Conservation (phyloP, 108 stramenopile species). For the Cyclotella atomus region DNA sequence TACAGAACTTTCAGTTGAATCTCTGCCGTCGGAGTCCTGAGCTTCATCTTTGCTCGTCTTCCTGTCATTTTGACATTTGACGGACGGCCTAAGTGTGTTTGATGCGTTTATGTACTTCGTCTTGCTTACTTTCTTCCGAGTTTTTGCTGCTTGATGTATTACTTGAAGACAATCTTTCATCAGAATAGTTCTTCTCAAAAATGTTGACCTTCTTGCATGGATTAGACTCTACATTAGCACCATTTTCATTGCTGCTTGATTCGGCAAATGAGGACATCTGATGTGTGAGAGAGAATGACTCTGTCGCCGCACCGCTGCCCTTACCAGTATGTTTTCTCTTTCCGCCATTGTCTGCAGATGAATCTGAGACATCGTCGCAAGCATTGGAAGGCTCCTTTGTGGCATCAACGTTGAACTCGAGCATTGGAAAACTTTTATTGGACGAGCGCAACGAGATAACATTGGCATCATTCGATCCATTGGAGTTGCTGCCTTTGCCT, state of each 20-base stretch:
- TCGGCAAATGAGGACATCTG: background rate
- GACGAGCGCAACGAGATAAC: background rate
- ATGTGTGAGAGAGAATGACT: background rate
- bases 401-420: slow-evolving; percentile 24
- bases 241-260: no score
- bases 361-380: background rate
- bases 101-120: no score
- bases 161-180: no score
- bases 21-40: no score
- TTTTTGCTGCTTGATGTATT: no score
- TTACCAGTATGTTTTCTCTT: background rate
- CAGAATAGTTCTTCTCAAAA: no score
- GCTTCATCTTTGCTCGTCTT: no score
- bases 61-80: no score
- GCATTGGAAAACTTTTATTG: slow-evolving; percentile 8
- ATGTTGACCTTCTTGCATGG: no score
- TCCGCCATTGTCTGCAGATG: background rate
- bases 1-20: background rate
- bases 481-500: background rate
- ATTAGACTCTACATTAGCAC: no score
- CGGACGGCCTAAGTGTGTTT: no score
- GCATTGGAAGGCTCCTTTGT: slow-evolving; percentile 18
- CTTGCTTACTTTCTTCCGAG: no score
- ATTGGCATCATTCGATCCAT: background rate
- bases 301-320: background rate